Evolutionary conservation across 352 stramenopile species (phyloP).

Genomic region (Globisporangium paddicum): DNA sequence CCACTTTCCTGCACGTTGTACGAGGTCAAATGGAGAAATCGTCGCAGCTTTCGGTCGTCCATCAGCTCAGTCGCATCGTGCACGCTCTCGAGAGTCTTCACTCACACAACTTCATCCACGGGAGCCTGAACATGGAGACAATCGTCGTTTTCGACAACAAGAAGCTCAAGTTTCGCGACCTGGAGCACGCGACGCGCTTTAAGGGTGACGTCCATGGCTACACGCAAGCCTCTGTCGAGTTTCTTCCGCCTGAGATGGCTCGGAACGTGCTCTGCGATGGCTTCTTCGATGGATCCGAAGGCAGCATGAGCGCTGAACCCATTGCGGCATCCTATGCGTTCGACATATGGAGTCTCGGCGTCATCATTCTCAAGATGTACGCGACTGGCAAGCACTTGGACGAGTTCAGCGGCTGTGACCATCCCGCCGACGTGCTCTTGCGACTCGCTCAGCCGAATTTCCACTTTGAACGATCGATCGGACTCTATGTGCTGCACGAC

Average conservation of each 20-base stretch:
- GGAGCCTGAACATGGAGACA: slow-evolving; percentile 35
- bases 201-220: slow-evolving; percentile 17
- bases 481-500: slow-evolving; percentile 36
- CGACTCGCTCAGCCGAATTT: slow-evolving; percentile 23
- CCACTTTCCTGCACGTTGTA: slow-evolving; percentile 31
- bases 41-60: slow-evolving; percentile 21
- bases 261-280: slow-evolving; percentile 21
- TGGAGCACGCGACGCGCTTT: slow-evolving; percentile 41
- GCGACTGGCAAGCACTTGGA: slow-evolving; percentile 34
- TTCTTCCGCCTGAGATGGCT: slow-evolving; percentile 44
- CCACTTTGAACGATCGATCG: slow-evolving; percentile 46
- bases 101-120: slow-evolving; percentile 43
- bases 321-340: slow-evolving; percentile 23
- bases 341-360: slow-evolving; percentile 59
- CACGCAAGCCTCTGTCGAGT: slow-evolving; percentile 25
- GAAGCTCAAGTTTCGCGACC: slow-evolving; percentile 37
- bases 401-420: slow-evolving; percentile 38
- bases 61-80: slow-evolving; percentile 34
- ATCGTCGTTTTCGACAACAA: slow-evolving; percentile 34
- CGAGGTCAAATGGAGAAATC: slow-evolving; percentile 28
- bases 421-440: slow-evolving; percentile 27
- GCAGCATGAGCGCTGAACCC: slow-evolving; percentile 6
- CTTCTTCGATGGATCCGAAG: slow-evolving; percentile 12
- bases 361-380: slow-evolving; percentile 57
- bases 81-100: slow-evolving; percentile 43